Evolutionary conservation across 306 rosid species (phyloP), one percentile per base, ranked within the genome.

Genomic region (Trifolium subterraneum): DNA sequence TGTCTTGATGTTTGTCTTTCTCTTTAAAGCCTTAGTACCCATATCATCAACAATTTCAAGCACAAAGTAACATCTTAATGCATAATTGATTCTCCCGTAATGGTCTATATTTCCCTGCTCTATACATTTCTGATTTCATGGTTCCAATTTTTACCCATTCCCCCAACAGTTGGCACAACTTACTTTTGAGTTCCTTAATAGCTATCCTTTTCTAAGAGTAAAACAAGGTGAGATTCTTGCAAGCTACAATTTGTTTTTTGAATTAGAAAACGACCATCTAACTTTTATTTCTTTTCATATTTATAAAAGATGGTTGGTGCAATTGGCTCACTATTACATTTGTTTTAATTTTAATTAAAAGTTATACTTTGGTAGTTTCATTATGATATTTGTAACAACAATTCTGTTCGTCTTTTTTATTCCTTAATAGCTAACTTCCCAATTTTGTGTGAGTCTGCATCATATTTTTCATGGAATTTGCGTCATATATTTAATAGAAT

Each of bases 1-100:
- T 50, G 52, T 74, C 78, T 35, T 13, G 50, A 69, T 48, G 22
- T 70, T 42, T 59, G 22, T 60, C 31, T 50, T 64, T 8, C 47
- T 48, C 55, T 71, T 42, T 15, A 18, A 9, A 8, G 25, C 67
- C n/a, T n/a, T n/a, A n/a, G n/a, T n/a, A n/a, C n/a, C n/a, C n/a
- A n/a, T n/a, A n/a, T n/a, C n/a, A n/a, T n/a, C n/a, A n/a, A n/a
- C n/a, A n/a, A n/a, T n/a, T n/a, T n/a, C n/a, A n/a, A n/a, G n/a
- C n/a, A n/a, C n/a, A n/a, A n/a, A n/a, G n/a, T n/a, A n/a, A n/a
- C n/a, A n/a, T n/a, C n/a, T n/a, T n/a, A n/a, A n/a, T n/a, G n/a
- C n/a, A n/a, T n/a, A n/a, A n/a, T n/a, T n/a, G n/a, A n/a, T n/a
- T n/a, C n/a, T n/a, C n/a, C n/a, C n/a, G n/a, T n/a, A n/a, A n/a